Base-by-base conservation (phyloP, 176 grass and related monocot genomes). In the Neostapfia colusana region DNA sequence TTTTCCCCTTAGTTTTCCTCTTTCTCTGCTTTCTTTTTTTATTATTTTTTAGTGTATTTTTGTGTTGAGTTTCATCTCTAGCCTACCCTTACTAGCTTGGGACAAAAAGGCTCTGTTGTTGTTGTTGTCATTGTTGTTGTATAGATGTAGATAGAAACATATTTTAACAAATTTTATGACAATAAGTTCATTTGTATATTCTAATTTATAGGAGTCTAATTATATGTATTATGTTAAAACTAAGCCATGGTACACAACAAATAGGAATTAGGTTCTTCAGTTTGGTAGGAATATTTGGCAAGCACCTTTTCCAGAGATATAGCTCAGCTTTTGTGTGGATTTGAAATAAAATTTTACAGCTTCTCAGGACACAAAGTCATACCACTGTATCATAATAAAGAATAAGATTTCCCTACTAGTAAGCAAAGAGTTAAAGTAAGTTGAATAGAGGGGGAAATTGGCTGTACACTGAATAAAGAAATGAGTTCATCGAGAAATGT, bases 381-480 rank as follows among this genome's bases (percentile, higher is more conserved):
- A 83, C 67, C 35, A 74, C 34, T 57, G 57, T 63, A 74, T 79
- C 34, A 62, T 18, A 45, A 48, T 66, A 77, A 31, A 12, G 14
- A 75, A 64, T 64, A 57, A 36, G 3, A 25, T 62, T 56, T 48
- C 20, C 75, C 3, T 54, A 88, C 44, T 21, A 67, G 1, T 42
- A 74, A 44, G 38, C 35, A 46, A 48, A 79, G 34, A 68, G 61
- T 79, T 74, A 43, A 43, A 21, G 58, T 3, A 31, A 31, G 31
- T 31, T 31, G 31, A 31, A 31, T 31, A 31, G 31, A 31, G 31
- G 31, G 31, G 3, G 31, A 31, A 31, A 67, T 5, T 7, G 17
- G 13, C 56, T 28, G 17, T 7, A 70, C 18, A 41, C 34, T 76
- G 18, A 64, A 44, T 25, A 28, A 64, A 76, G 35, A 81, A 25